Base-by-base conservation (phyloP, 225 moss, liverwort and hornwort species). In the Polytrichum commune region DNA sequence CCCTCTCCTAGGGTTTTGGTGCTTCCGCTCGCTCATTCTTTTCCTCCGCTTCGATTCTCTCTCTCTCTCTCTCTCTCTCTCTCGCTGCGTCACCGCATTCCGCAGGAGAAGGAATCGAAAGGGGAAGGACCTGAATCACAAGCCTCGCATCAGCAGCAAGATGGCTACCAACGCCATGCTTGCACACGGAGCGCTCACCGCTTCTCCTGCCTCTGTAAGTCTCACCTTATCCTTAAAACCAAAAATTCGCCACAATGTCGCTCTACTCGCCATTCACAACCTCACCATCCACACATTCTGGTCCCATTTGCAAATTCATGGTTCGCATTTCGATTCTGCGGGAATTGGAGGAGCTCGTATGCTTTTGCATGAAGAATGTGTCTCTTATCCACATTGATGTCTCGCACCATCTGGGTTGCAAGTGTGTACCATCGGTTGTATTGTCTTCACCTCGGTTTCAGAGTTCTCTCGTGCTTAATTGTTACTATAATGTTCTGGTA, bases 101-200 rank as follows among this genome's bases (percentile, higher is more conserved):
- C 58, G 58, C 22, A 58, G 58, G 58, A 58, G 24, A 22, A 20
- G 20, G 58, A 58, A 58, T 46, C 4, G 46, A 4, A 46, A 46
- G 16, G 35, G 46, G 46, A 46, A 46, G 46, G 16, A 16, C 46
- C 16, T 46, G 46, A 46, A 46, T 46, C 46, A 46, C 46, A 16
- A 16, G 7, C n/a, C 16, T 24, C 22, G 58, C 24, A 53, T n/a
- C 6, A 66, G 55, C 68, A 70, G 73, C 46, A 16, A 27, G 29
- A 81, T 81, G 81, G 81, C 76, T 63, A 55, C 77, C 27, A 68
- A 70, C 63, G 73, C 76, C 10, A 69, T 81, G 81, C 69, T 81
- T 35, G 76, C 71, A 6, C 76, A 81, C 26, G 58, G 64, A 27
- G 73, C 73, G 23, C 28, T 68, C 73, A 19, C 77, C 69, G 18